These are phyloP conservation scores for Daldinia sp. DNA, from an alignment of 2,329 filamentous ascomycete genomes.

Conservation along the genomic window DNA sequence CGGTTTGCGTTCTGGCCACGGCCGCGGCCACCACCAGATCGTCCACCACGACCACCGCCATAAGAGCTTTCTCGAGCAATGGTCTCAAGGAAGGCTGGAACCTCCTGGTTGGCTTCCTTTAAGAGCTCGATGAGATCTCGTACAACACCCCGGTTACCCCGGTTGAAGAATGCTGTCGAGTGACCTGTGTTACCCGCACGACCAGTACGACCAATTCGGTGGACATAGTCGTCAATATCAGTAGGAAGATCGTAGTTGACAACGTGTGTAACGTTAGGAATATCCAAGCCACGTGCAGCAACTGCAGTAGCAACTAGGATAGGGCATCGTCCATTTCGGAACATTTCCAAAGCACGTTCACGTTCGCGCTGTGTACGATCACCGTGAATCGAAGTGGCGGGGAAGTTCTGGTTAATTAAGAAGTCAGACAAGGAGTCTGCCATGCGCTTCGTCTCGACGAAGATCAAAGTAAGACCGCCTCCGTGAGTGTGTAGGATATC, in stretches of 20 bases:
- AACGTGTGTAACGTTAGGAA: constrained; percentile 95
- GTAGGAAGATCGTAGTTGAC: constrained; percentile 99
- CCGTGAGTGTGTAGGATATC: constrained; percentile 97
- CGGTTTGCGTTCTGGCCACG: constrained; percentile 79
- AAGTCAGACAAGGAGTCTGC: constrained; percentile 98
- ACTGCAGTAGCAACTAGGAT: constrained; percentile 98
- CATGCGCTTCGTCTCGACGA: constrained; percentile 99
- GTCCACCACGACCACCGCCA: constrained; percentile 70
- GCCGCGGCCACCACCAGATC: constrained; percentile 78
- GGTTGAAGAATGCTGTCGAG: constrained; percentile 99
- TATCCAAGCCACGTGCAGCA: constrained; percentile 90
- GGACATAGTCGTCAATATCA: constrained; percentile 98
- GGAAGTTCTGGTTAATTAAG: constrained; percentile 98
- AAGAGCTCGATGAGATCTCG: constrained; percentile 96
- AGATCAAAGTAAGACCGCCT: constrained; percentile 91
- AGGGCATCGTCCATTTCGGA: constrained; percentile 94
- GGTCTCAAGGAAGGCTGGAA: constrained; percentile 93
- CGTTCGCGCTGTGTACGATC: constrained; percentile 98
- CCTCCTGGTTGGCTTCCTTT: constrained; percentile 98
- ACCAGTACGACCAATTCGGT: constrained; percentile 99
- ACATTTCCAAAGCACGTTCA: constrained; percentile 97
- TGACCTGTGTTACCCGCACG: constrained; percentile 99
- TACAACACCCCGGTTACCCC: constrained; percentile 97
- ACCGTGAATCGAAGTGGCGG: constrained; percentile 97
- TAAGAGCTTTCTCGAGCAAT: constrained; percentile 95